phyloP scores from a whole-genome alignment of 1,284 basidiomycete genomes.

The Austroboletus rostrupii region DNA sequence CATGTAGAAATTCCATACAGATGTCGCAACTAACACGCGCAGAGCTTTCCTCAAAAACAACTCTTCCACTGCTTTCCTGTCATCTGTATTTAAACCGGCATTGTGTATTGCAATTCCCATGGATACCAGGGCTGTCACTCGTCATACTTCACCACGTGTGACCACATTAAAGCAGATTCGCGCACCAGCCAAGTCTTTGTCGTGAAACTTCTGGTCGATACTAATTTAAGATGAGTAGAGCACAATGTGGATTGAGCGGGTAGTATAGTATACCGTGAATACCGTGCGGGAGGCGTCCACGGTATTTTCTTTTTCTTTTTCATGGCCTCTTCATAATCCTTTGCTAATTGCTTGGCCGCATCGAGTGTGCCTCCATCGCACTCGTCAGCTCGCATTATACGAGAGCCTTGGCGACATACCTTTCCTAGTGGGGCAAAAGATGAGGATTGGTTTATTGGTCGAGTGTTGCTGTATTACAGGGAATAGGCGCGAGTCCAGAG shows the following conservation, averaged over 20 bases:
- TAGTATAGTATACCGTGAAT: conserved; percentile 41
- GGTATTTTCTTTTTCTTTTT: conserved; percentile 52
- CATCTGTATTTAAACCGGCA: conserved; percentile 73
- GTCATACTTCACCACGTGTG: conserved; percentile 1
- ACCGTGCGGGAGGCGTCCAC: conserved; percentile 60
- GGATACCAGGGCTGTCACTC: conserved; percentile 48
- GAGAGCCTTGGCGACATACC: conserved; percentile 37
- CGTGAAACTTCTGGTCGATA: conserved; percentile 51
- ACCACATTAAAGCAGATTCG: not conserved
- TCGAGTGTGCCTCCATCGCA: conserved; percentile 46
- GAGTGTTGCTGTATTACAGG: conserved; percentile 66
- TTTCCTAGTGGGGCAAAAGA: conserved; percentile 87
- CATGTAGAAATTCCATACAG: conserved; percentile 41
- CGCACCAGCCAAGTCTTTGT: conserved; percentile 60
- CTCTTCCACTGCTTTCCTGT: conserved; percentile 68
- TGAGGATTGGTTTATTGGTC: conserved; percentile 71
- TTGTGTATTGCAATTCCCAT: conserved; percentile 83
- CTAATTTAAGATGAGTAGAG: conserved; percentile 33
- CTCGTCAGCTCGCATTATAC: not conserved
- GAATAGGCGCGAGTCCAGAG: conserved; percentile 76
- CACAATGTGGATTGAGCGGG: not conserved
- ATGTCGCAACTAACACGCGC: conserved; percentile 70
- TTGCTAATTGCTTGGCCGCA: conserved; percentile 73
- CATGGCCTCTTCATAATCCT: conserved; percentile 62
- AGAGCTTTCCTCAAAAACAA: conserved; percentile 64